Evolutionary conservation across 305 asterid species (phyloP).

Genomic region (Salvia sclarea): DNA sequence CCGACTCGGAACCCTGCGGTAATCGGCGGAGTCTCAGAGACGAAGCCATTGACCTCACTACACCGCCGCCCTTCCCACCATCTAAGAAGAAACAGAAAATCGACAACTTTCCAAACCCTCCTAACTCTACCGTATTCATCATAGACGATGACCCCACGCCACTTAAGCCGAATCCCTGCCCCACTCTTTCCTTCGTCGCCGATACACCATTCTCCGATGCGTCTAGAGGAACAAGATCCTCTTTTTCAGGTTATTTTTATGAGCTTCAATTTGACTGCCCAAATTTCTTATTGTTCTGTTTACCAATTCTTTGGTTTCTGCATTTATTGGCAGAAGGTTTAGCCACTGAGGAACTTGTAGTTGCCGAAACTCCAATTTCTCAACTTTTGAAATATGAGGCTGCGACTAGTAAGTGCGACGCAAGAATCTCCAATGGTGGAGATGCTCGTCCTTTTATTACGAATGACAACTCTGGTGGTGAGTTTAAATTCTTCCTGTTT

Average conservation of each 20-base stretch:
- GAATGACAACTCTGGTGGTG: constrained; percentile 42
- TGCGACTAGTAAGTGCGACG: constrained; percentile 32
- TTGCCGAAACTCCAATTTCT: constrained; percentile 64
- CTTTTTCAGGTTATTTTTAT: constrained; percentile 34
- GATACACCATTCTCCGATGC: constrained; percentile 57
- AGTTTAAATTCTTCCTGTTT: constrained; percentile 32
- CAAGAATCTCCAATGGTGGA: constrained; percentile 28
- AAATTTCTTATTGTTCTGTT: not conserved
- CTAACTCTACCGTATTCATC: constrained; percentile 41
- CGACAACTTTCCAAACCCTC: constrained; percentile 39
- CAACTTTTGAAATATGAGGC: constrained; percentile 41
- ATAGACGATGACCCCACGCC: constrained; percentile 65
- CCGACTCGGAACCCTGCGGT: constrained; percentile 42
- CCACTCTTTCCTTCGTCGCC: constrained; percentile 48
- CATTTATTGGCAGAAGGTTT: constrained; percentile 34
- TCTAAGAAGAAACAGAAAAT: constrained; percentile 54
- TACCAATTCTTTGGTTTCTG: constrained; percentile 22
- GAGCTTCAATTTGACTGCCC: not conserved
- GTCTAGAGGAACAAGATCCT: constrained; percentile 34
- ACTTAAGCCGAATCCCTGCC: constrained; percentile 21
- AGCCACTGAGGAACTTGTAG: constrained; percentile 44
- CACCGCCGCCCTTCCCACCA: constrained; percentile 47
- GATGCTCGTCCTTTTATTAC: constrained; percentile 30
- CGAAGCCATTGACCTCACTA: constrained; percentile 55
- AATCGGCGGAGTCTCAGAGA: constrained; percentile 9